A percentile compares a stretch with the other conserved stretches of the same genome.
phyloP scores from a whole-genome alignment of 1,284 basidiomycete species.

The Cerioporus squamosus region DNA sequence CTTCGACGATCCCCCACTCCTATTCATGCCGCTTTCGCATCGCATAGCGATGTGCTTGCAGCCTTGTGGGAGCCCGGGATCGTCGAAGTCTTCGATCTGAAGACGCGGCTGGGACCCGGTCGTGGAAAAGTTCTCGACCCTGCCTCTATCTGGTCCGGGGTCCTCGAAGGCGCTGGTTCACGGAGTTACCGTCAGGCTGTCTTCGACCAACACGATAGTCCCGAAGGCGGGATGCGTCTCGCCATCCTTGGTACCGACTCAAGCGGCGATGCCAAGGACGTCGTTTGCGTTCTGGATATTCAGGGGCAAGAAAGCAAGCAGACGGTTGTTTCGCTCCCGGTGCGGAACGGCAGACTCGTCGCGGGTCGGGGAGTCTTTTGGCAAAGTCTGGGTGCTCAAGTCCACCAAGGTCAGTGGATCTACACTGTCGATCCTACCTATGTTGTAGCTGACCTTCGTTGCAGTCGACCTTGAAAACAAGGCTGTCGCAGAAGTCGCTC shows the following conservation, averaged over 20 bases:
- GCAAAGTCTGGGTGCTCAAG: conserved; percentile 54
- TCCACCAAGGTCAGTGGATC: conserved; percentile 51
- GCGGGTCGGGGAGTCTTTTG: conserved; percentile 42
- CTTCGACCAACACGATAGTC: conserved; percentile 5
- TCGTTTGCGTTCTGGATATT: conserved; percentile 22
- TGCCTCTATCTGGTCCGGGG: conserved; percentile 49
- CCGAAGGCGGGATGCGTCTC: conserved; percentile 10
- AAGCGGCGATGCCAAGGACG: conserved; percentile 18
- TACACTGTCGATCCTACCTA: background rate
- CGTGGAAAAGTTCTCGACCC: conserved; percentile 71
- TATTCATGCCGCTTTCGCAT: conserved; percentile 67
- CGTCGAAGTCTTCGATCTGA: conserved; percentile 72
- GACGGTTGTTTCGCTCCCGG: conserved; percentile 32
- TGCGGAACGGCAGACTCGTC: conserved; percentile 49
- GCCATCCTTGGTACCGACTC: conserved; percentile 22
- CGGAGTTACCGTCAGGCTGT: conserved; percentile 26
- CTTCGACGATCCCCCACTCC: conserved; percentile 26
- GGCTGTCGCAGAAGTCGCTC: conserved; percentile 36
- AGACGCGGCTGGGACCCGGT: conserved; percentile 65
- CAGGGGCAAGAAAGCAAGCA: conserved; percentile 6
- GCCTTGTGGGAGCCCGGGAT: conserved; percentile 70
- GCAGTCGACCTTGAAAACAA: conserved; percentile 35
- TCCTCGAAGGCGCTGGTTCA: conserved; percentile 24
- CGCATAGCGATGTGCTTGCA: conserved; percentile 62
- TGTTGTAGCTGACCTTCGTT: background rate